Evolutionary conservation across 148 eudicot species (phyloP).

Genomic region (Drosera capensis): DNA sequence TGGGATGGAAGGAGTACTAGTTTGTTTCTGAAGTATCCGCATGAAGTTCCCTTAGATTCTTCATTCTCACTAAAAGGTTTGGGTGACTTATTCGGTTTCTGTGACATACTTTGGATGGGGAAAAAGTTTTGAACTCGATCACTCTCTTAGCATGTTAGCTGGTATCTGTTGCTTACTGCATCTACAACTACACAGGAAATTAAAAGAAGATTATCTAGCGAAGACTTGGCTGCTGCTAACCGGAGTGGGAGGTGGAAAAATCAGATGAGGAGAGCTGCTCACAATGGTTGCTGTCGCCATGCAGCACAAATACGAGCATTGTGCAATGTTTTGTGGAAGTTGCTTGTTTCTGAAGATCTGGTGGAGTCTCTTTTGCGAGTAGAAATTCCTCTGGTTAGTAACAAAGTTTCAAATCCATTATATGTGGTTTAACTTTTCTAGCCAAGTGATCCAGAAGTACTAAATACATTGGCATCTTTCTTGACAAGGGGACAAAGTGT

Average conservation of each 20-base stretch:
- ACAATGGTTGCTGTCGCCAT: slow-evolving; percentile 95
- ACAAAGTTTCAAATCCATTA: not conserved
- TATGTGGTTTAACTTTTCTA: no score
- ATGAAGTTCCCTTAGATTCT: no score
- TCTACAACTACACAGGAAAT: slow-evolving; percentile 42
- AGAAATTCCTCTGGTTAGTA: slow-evolving; percentile 67
- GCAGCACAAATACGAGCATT: slow-evolving; percentile 77
- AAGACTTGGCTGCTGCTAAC: slow-evolving; percentile 74
- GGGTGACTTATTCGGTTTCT: not conserved
- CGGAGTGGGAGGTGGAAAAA: slow-evolving; percentile 93
- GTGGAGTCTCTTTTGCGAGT: slow-evolving; percentile 49
- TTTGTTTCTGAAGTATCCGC: no score
- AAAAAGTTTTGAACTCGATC: no score
- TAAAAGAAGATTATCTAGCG: slow-evolving; percentile 71
- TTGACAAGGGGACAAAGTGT: no score
- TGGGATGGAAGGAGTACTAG: no score
- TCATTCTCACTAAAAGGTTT: no score
- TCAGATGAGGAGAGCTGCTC: slow-evolving; percentile 91
- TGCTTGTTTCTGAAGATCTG: slow-evolving; percentile 72
- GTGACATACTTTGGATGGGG: no score
- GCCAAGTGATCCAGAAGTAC: no score
- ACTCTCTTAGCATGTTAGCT: no score
- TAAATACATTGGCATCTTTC: not conserved
- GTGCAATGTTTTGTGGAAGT: slow-evolving; percentile 71
- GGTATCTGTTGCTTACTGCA: not conserved